These are phyloP conservation scores for Verticillium zaregamsianum DNA, from an alignment of 2,329 filamentous ascomycete species.

Conservation along the genomic window DNA sequence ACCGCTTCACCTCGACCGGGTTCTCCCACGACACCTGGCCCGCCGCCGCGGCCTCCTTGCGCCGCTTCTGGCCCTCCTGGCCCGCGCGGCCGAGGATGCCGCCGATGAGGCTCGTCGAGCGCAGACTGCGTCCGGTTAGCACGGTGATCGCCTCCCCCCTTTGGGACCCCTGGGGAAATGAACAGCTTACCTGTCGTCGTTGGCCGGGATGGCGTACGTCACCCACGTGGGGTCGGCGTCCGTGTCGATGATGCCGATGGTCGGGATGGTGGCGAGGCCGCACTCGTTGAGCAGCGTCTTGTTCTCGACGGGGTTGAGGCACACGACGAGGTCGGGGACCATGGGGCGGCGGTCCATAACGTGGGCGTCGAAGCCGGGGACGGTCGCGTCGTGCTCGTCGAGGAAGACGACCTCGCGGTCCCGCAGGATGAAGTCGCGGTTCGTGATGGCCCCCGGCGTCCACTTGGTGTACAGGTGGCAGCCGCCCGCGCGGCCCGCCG, in stretches of 20 bases:
- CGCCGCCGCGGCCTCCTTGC: slow-evolving; percentile 56
- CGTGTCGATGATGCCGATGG: slow-evolving; percentile 92
- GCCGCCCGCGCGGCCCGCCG: slow-evolving; percentile 70
- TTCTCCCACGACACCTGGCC: slow-evolving; percentile 63
- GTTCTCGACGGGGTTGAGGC: slow-evolving; percentile 90
- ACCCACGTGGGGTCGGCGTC: slow-evolving; percentile 90
- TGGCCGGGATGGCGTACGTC: slow-evolving; percentile 93
- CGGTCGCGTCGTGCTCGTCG: slow-evolving; percentile 63
- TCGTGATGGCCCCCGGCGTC: slow-evolving; percentile 89
- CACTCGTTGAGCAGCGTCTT: slow-evolving; percentile 89
- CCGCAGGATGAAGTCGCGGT: slow-evolving; percentile 83
- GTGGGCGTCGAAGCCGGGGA: slow-evolving; percentile 61
- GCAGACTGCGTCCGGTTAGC: slow-evolving; percentile 52
- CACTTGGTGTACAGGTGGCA: slow-evolving; percentile 92
- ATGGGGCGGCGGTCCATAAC: slow-evolving; percentile 61
- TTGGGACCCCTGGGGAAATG: neutral
- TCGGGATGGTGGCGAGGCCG: slow-evolving; percentile 80
- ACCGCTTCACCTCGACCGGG: slow-evolving; percentile 34
- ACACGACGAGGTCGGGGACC: slow-evolving; percentile 86
- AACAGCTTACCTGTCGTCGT: slow-evolving; percentile 76
- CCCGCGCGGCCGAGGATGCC: slow-evolving; percentile 84
- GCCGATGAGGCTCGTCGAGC: slow-evolving; percentile 75
- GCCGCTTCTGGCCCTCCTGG: slow-evolving; percentile 66
- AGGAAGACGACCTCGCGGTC: slow-evolving; percentile 68
- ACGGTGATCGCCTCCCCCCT: neutral